Evolutionary conservation across 805 yeast species (phyloP).

Genomic region (Lachancea dasiensis): DNA sequence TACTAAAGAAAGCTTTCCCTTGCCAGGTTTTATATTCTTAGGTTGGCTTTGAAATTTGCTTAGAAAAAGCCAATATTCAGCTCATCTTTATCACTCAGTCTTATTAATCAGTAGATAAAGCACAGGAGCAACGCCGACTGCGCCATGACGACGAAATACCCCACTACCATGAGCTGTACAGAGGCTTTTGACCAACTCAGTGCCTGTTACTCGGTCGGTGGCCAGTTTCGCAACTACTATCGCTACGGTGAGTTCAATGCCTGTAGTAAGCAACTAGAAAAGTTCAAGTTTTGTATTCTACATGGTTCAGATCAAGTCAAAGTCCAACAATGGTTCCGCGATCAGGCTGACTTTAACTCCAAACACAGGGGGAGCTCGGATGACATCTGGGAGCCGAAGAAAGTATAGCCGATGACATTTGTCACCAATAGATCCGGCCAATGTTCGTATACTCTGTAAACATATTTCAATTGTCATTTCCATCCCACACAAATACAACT

Average conservation of each 20-base stretch:
- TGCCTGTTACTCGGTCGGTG: conserved; percentile 85
- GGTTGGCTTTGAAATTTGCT: not conserved
- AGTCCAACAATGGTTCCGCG: conserved; percentile 68
- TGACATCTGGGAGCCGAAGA: conserved; percentile 66
- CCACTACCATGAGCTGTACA: conserved; percentile 58
- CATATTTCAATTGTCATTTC: not conserved
- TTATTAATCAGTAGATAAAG: not conserved
- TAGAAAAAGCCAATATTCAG: not conserved
- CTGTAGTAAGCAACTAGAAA: conserved; percentile 64
- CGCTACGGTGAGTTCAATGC: conserved; percentile 72
- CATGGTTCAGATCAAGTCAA: conserved; percentile 49
- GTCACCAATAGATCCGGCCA: too few relatives aligned
- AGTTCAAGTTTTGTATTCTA: conserved; percentile 73
- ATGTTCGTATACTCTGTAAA: conserved; percentile 2
- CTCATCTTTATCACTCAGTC: not conserved
- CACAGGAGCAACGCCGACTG: not conserved
- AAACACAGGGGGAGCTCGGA: conserved; percentile 70
- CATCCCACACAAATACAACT: too few relatives aligned
- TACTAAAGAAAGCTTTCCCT: too few relatives aligned
- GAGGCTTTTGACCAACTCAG: conserved; percentile 85
- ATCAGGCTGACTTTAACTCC: conserved; percentile 48
- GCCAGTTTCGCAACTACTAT: conserved; percentile 79
- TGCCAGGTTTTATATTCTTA: too few relatives aligned
- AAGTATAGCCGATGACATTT: not conserved
- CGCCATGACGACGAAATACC: conserved; percentile 23